Percentiles rank a stretch among this genome's conserved stretches.
These are phyloP conservation scores for Apophysomyces elegans DNA, from an alignment of 371 early-diverging fungal genomes.

Conservation along the genomic window DNA sequence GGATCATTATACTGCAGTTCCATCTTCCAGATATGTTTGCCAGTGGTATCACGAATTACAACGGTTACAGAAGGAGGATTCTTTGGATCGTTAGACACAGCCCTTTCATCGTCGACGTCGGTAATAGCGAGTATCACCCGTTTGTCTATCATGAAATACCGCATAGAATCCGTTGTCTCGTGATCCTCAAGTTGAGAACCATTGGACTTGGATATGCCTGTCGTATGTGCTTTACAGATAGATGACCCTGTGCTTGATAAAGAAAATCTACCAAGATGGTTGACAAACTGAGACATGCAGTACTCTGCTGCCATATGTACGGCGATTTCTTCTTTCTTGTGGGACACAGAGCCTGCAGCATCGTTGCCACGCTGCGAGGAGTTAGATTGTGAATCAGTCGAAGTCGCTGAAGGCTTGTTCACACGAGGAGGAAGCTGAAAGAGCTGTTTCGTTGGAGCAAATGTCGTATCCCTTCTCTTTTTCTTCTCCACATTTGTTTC, in stretches of 20 bases:
- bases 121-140: constrained; percentile 63
- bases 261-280: constrained; percentile 73
- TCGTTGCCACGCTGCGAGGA: neutral
- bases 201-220: constrained; percentile 49
- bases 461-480: constrained; percentile 48
- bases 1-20: constrained; percentile 55
- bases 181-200: constrained; percentile 9
- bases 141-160: constrained; percentile 72
- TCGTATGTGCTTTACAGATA: constrained; percentile 58
- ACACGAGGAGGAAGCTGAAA: constrained; percentile 49
- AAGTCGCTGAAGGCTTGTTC: constrained; percentile 24
- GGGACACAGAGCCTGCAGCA: constrained; percentile 1
- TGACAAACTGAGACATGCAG: constrained; percentile 71
- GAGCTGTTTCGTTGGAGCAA: constrained; percentile 52
- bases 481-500: constrained; percentile 37
- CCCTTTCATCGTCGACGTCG: constrained; percentile 25
- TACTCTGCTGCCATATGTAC: constrained; percentile 79
- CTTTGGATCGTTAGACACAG: constrained; percentile 13
- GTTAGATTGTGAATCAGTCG: constrained; percentile 14
- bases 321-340: constrained; percentile 53
- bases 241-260: constrained; percentile 62
- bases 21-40: constrained; percentile 73
- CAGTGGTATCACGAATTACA: constrained; percentile 71
- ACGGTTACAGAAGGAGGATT: constrained; percentile 51
- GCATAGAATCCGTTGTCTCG: constrained; percentile 44